Base-by-base conservation (phyloP, 345 rosid genomes). In the Durio zibethinus region DNA sequence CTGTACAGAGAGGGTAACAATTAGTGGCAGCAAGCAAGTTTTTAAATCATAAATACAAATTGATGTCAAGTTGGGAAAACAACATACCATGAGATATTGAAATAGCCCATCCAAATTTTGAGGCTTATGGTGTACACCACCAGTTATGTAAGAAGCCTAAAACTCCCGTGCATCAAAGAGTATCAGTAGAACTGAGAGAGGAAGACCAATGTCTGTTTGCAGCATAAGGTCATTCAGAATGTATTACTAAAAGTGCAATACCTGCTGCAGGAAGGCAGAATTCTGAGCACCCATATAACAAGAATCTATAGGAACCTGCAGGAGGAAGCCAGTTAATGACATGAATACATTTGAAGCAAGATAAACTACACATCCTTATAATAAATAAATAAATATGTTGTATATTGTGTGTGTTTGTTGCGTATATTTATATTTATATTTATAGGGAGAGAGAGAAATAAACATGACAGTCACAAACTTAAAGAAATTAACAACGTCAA, bases 201-300 rank as follows among this genome's bases (percentile, higher is more conserved):
- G 57, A 62, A 45, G 73, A 69, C 35, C 54, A 42, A 69, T 69
- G 21, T 67, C 38, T 7, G 9, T 25, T 69, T 45, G 73, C 56
- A 40, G n/a, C 35, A 25, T 15, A 43, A 45, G 54, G 54, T 10
- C 33, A 25, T 45, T 69, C 1, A 16, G 40, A 70, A 43, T 11
- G 72, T 31, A 42, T 14, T 14, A 61, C 21, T 5, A 20, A 25
- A 81, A 60, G 62, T 73, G 18, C 29, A 47, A 33, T 83, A 92
- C 99, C 96, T 95, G 99, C 87, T 92, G 99, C 74, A 95, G 84
- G 84, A 93, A 93, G 53, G 99, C 94, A 61, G 99, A 93, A 87
- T 87, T 92, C 76, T 90, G 93, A 63, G 84, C 75, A 76, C 99
- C 97, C 20, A 95, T 81, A 84, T 86, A 95, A 83, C 97, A 93